Evolutionary conservation across 2,329 filamentous ascomycete species (phyloP).

Genomic region (Didymella segeticola): DNA sequence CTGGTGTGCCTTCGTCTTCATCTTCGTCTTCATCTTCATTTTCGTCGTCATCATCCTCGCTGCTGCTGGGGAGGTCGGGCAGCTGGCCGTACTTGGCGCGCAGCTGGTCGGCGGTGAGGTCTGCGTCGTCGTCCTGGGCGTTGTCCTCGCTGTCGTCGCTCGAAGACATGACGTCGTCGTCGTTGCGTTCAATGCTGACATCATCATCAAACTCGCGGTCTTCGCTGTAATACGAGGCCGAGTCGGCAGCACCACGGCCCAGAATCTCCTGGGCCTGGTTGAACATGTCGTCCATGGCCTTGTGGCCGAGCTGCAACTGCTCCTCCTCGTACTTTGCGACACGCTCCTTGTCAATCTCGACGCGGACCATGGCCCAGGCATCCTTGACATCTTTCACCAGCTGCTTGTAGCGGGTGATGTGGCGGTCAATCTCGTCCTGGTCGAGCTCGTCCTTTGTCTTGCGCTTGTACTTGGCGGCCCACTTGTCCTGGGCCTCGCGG

Average conservation of each 20-base stretch:
- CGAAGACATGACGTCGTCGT: constrained; percentile 50
- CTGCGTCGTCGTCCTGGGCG: constrained; percentile 64
- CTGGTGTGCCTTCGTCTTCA: constrained; percentile 31
- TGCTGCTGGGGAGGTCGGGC: constrained; percentile 52
- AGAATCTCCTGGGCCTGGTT: constrained; percentile 66
- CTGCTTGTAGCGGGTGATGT: constrained; percentile 72
- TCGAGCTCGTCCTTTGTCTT: constrained; percentile 74
- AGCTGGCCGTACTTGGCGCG: constrained; percentile 72
- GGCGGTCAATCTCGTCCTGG: constrained; percentile 73
- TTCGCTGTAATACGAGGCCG: constrained; percentile 49
- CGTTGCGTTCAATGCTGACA: constrained; percentile 48
- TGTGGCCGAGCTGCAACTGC: constrained; percentile 62
- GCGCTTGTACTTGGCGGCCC: constrained; percentile 68
- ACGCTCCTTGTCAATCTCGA: constrained; percentile 64
- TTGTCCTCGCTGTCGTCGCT: constrained; percentile 47
- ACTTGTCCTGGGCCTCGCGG: constrained; percentile 77
- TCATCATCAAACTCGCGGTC: constrained; percentile 50
- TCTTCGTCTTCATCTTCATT: constrained; percentile 39
- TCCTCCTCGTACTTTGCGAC: constrained; percentile 67
- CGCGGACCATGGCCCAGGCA: constrained; percentile 65
- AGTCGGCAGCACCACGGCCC: constrained; percentile 42
- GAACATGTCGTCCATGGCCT: constrained; percentile 75
- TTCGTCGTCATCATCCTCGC: constrained; percentile 44
- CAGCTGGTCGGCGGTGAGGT: constrained; percentile 72
- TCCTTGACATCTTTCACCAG: constrained; percentile 70